Evolutionary conservation across 352 stramenopile genomes (phyloP).

Genomic region (Aphanomyces cochlioides): DNA sequence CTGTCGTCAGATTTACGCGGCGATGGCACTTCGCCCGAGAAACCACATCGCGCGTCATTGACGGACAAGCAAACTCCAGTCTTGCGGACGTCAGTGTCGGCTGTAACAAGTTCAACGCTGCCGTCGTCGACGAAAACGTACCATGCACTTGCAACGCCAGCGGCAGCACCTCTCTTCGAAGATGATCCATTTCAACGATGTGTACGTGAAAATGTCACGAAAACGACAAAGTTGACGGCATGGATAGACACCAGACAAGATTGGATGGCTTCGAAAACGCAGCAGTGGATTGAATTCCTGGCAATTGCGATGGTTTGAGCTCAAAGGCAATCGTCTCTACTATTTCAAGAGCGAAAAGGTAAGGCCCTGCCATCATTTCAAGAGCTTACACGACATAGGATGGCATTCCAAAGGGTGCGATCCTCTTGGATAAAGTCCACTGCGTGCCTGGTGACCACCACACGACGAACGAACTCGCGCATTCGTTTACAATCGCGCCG

Average conservation of each 20-base stretch:
- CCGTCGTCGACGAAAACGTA: slow-evolving; percentile 17
- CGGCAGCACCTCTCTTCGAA: slow-evolving; percentile 5
- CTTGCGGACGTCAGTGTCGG: background rate
- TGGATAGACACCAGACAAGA: slow-evolving; percentile 48
- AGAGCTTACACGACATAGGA: slow-evolving; percentile 32
- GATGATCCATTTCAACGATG: slow-evolving; percentile 29
- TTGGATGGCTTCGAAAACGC: slow-evolving; percentile 76
- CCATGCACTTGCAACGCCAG: slow-evolving; percentile 10
- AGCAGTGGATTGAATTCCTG: slow-evolving; percentile 64
- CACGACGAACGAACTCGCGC: slow-evolving; percentile 49
- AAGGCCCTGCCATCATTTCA: background rate
- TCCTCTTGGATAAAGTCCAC: slow-evolving; percentile 64
- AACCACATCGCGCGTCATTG: no score
- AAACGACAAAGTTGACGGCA: slow-evolving; percentile 30
- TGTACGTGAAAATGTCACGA: slow-evolving; percentile 30
- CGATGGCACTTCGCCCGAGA: no score
- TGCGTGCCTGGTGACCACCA: slow-evolving; percentile 42
- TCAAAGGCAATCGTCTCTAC: slow-evolving; percentile 75
- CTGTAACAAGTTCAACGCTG: background rate
- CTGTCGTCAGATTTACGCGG: no score
- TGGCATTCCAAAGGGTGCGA: slow-evolving; percentile 64
- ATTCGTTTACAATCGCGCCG: slow-evolving; percentile 68
- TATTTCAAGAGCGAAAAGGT: slow-evolving; percentile 67
- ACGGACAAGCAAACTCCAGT: no score
- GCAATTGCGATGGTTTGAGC: slow-evolving; percentile 76